A percentile compares a stretch with the other conserved stretches of the same genome.
Evolutionary conservation across 2,329 filamentous ascomycete species (phyloP).

Genomic region (Alternaria arborescens): DNA sequence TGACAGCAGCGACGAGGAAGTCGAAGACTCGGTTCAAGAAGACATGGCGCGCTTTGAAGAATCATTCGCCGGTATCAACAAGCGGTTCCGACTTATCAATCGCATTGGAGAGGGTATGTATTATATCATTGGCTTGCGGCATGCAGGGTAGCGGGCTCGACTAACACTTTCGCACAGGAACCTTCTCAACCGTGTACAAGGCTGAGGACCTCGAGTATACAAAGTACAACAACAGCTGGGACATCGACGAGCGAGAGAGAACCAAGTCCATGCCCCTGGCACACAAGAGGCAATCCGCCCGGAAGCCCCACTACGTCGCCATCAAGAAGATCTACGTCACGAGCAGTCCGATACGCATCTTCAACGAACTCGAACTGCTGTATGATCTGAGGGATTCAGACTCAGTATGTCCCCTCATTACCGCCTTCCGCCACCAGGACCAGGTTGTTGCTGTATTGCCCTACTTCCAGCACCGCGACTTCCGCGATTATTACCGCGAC

Average conservation of each 20-base stretch:
- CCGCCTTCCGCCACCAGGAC: conserved; percentile 92
- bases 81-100: conserved; percentile 90
- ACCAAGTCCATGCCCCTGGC: conserved; percentile 76
- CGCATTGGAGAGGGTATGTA: conserved; percentile 89
- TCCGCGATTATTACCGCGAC: conserved; percentile 90
- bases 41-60: conserved; percentile 88
- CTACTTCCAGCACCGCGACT: conserved; percentile 95
- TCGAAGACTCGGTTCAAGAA: conserved; percentile 75
- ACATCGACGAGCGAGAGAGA: conserved; percentile 71
- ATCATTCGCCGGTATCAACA: conserved; percentile 82
- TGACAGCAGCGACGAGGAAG: conserved; percentile 61
- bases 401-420: conserved; percentile 93
- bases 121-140: conserved; percentile 30
- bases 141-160: conserved; percentile 37
- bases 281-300: conserved; percentile 60
- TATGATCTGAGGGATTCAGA: conserved; percentile 83
- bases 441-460: conserved; percentile 95
- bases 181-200: conserved; percentile 99
- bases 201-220: conserved; percentile 92
- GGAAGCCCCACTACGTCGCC: conserved; percentile 79
- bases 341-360: conserved; percentile 88
- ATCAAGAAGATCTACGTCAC: conserved; percentile 99
- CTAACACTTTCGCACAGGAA: conserved; percentile 67
- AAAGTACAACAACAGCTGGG: conserved; percentile 86
- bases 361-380: conserved; percentile 94